A percentile compares a stretch with the other conserved stretches of the same genome.
These are phyloP conservation scores for Endothia cerciana DNA, from an alignment of 2,329 filamentous ascomycete species.

Conservation along the genomic window DNA sequence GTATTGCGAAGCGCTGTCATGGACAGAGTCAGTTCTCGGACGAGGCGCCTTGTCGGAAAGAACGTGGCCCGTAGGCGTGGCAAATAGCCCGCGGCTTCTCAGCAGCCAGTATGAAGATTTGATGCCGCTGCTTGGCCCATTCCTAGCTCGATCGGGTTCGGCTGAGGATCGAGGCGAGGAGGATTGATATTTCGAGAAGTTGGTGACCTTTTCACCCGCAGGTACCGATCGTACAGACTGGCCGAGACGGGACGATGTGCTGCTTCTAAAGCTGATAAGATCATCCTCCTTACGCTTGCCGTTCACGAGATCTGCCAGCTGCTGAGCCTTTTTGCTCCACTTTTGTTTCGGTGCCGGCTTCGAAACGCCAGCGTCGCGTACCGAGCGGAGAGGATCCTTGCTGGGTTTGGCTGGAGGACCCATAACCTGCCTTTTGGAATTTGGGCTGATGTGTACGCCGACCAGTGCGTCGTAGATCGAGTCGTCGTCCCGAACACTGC, in stretches of 20 bases:
- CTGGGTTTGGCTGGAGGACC: constrained; percentile 27
- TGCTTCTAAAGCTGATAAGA: constrained; percentile 29
- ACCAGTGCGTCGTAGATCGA: constrained; percentile 28
- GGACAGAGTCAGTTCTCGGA: constrained; percentile 6
- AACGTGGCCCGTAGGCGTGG: constrained; percentile 27
- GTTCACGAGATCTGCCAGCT: constrained; percentile 23
- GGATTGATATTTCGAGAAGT: constrained; percentile 29
- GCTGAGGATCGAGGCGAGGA: constrained; percentile 28
- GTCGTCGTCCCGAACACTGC: constrained; percentile 41
- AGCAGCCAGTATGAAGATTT: constrained; percentile 29
- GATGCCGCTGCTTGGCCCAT: constrained; percentile 25
- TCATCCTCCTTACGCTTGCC: constrained; percentile 29
- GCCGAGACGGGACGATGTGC: constrained; percentile 27
- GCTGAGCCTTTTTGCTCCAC: constrained; percentile 27
- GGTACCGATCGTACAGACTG: constrained; percentile 26
- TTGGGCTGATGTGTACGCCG: constrained; percentile 27
- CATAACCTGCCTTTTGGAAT: constrained; percentile 25
- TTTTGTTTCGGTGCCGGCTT: constrained; percentile 23
- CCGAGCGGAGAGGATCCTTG: constrained; percentile 28
- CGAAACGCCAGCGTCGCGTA: constrained; percentile 23
- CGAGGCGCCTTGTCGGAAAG: constrained; percentile 27
- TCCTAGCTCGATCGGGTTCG: constrained; percentile 22
- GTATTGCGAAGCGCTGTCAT: constrained; percentile 26
- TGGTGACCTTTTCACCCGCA: constrained; percentile 24
- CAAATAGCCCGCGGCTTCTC: constrained; percentile 25